phyloP scores from a whole-genome alignment of 768 basidiomycete genomes.

The Tubosaeta sp. region DNA sequence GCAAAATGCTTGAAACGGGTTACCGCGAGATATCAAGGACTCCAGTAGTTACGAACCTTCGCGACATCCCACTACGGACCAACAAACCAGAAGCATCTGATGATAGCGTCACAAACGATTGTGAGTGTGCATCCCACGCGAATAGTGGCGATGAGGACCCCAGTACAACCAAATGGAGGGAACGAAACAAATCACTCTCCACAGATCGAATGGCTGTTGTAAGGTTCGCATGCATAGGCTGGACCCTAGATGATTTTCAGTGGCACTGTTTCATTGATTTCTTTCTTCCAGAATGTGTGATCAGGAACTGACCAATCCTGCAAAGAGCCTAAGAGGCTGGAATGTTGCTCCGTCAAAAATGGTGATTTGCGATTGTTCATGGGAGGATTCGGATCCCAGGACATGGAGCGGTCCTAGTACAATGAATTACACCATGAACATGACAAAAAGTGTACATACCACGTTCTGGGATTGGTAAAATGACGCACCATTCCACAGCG shows the following conservation, averaged over 20 bases:
- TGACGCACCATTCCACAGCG: slow-evolving; percentile 20
- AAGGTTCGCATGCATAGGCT: slow-evolving; percentile 39
- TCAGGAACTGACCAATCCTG: slow-evolving; percentile 49
- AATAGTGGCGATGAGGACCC: slow-evolving; percentile 68
- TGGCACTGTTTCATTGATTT: not conserved
- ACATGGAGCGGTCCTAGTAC: slow-evolving; percentile 45
- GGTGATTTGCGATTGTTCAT: slow-evolving; percentile 40
- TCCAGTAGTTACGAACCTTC: slow-evolving; percentile 42
- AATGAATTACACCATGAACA: slow-evolving; percentile 3
- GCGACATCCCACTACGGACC: slow-evolving; percentile 50
- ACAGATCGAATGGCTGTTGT: slow-evolving; percentile 42
- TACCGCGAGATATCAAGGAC: not conserved
- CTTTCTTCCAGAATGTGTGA: not conserved
- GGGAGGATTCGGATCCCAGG: slow-evolving; percentile 55
- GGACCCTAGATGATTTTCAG: slow-evolving; percentile 39
- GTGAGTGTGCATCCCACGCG: slow-evolving; percentile 52
- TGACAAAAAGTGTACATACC: slow-evolving; percentile 13
- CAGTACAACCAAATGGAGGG: slow-evolving; percentile 53
- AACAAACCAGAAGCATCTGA: slow-evolving; percentile 35
- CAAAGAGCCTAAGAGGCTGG: slow-evolving; percentile 48
- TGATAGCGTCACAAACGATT: slow-evolving; percentile 48
- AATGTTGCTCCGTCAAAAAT: slow-evolving; percentile 68
- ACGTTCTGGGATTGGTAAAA: slow-evolving; percentile 1
- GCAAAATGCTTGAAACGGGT: slow-evolving; percentile 42
- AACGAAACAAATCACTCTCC: slow-evolving; percentile 45